A percentile compares a stretch with the other conserved stretches of the same genome.
Evolutionary conservation across 2,329 filamentous ascomycete species (phyloP).

Genomic region (Kalaharituber pfeilii): DNA sequence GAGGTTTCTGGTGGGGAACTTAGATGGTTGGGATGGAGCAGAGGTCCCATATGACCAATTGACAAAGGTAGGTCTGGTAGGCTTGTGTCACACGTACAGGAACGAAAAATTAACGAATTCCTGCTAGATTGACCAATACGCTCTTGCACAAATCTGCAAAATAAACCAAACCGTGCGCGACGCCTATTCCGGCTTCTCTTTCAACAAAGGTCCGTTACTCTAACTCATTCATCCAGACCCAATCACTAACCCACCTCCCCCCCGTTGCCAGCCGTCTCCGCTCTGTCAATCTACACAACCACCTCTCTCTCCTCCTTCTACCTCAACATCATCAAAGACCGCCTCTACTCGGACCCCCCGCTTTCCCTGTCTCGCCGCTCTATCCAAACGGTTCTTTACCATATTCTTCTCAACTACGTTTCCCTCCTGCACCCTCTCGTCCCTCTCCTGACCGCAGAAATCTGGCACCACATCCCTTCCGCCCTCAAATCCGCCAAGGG

Average conservation of each 20-base stretch:
- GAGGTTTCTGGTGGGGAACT: constrained; percentile 68
- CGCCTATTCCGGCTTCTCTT: constrained; percentile 57
- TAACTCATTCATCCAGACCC: not conserved
- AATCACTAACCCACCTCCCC: not conserved
- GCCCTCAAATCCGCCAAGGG: constrained; percentile 14
- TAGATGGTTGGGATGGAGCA: constrained; percentile 28
- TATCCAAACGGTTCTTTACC: constrained; percentile 39
- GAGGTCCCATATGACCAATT: constrained; percentile 22
- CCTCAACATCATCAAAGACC: constrained; percentile 79
- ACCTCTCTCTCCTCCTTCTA: constrained; percentile 84
- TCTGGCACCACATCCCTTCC: constrained; percentile 17
- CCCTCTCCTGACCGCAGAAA: constrained; percentile 20
- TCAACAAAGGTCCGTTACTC: constrained; percentile 40
- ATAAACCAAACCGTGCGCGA: constrained; percentile 47
- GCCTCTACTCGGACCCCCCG: constrained; percentile 66
- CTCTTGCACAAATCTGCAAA: constrained; percentile 53
- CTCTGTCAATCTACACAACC: constrained; percentile 58
- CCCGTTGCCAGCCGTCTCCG: constrained; percentile 39
- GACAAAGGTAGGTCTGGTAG: constrained; percentile 7
- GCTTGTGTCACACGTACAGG: too few relatives aligned
- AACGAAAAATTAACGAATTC: too few relatives aligned
- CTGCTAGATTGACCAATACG: constrained; percentile 53
- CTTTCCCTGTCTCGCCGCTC: constrained; percentile 42
- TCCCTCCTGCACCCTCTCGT: constrained; percentile 20
- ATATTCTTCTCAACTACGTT: constrained; percentile 32